Base-by-base conservation (phyloP, 2,329 filamentous ascomycete genomes). In the Pseudocercospora crystallina region DNA sequence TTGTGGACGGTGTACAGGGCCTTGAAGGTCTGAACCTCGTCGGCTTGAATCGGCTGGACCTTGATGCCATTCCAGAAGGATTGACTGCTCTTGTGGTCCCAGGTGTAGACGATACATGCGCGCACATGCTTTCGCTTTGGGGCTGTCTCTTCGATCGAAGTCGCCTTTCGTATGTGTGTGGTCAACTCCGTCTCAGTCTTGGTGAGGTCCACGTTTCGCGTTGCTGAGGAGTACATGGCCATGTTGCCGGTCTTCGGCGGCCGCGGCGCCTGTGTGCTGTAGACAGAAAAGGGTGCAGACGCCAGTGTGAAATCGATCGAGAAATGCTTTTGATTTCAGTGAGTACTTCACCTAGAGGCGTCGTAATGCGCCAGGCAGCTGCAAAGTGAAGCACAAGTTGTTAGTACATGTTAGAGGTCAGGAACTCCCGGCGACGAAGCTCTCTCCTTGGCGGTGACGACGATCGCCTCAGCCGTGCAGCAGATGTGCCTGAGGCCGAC, bases 61-160 rank as follows among this genome's bases (percentile, higher is more conserved):
- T 99, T 99, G 81, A 99, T 95, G 69, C 91, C 92, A 50, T 89
- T 84, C 94, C 94, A 99, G 72, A 99, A 99, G 68, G 91, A 89
- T 69, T 84, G 80, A 36, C 91, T 95, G 59, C 87, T 95, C 76
- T 95, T 95, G 77, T 99, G 90, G 74, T 99, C 94, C 94, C 94
- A 99, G 52, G 92, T 97, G 73, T 97, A 97, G 39, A 99, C 92
- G 65, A 99, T 99, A 69, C 90, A 95, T 71, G 88, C 90, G 68
- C 94, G 89, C 51, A 99, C 94, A 87, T 99, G 94, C 76, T 99
- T 99, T 81, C 83, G 79, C 75, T 86, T 86, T 20, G 83, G 83
- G 13, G 83, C 83, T 38, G 82, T 83, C 71, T 85, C 82, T 65
- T 85, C 82, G 49, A 61, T 56, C 30, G 58, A 63, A 12, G 82